These are phyloP conservation scores for Eimeria mitis DNA, from an alignment of 169 alveolate genomes.

Conservation along the genomic window DNA sequence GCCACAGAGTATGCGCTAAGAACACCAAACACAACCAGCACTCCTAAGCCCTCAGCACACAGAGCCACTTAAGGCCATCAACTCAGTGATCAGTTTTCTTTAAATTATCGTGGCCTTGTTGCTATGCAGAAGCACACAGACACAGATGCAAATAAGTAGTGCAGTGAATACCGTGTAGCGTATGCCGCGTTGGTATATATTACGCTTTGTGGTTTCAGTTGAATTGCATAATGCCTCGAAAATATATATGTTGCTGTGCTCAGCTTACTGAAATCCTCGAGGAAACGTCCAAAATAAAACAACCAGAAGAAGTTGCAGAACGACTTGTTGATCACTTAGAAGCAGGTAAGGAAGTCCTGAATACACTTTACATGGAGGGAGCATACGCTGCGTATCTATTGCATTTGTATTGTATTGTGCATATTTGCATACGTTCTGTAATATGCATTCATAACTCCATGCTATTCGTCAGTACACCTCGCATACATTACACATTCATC, in stretches of 20 bases:
- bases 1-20: conserved; percentile 65
- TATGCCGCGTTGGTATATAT: not conserved
- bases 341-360: conserved; percentile 36
- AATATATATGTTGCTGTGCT: not conserved
- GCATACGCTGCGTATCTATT: not conserved
- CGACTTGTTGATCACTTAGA: conserved; percentile 34
- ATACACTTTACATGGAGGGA: not conserved
- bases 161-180: not conserved
- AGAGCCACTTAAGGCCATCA: not conserved
- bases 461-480: not conserved
- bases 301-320: conserved; percentile 66
- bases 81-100: not conserved
- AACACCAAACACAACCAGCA: not conserved
- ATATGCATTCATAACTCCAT: not conserved
- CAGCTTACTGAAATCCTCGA: conserved; percentile 76
- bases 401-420: not conserved
- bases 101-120: not conserved
- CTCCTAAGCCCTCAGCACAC: not conserved
- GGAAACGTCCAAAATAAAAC: conserved; percentile 13
- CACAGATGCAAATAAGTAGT: not conserved
- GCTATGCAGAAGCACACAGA: not conserved
- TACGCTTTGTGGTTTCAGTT: not conserved
- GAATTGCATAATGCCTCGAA: not conserved
- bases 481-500: not conserved
- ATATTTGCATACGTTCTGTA: not conserved